Base-by-base conservation (phyloP, 805 yeast species). In the Yarrowia sp. region DNA sequence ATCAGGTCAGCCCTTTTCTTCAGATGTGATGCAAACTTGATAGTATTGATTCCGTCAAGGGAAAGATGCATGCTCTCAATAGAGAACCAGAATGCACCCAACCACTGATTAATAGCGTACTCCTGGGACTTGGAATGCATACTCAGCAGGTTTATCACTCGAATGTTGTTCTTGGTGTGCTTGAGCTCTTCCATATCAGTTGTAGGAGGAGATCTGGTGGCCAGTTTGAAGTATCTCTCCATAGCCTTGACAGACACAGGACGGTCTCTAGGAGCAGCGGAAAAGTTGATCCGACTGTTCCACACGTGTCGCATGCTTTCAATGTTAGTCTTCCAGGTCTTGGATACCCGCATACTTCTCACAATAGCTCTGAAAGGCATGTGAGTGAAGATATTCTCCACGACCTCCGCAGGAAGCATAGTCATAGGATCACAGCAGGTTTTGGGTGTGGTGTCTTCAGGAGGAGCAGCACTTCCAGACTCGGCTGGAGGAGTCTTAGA, bases 261-360 rank as follows among this genome's bases (percentile, higher is more conserved):
- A 38, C 56, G 46, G 40, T 63, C 56, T 26, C 15, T 59, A 8
- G 42, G 65, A 15, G 56, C 55, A 0, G 56, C 67, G 10, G 67
- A 63, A 32, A 63, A 63, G 67, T 63, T 63, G 56, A 63, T 63
- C 32, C 40, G 43, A 26, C 56, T 63, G 12, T 63, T 63, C 67
- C 67, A 63, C n/a, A 63, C 56, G 40, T 36, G 43, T 12, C 67
- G 32, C 67, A 63, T 63, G 56, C 56, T 41, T 14, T 63, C 67
- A n/a, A 63, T 40, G 22, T 35, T 40, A 3, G 26, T 9, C 40
- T 48, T 19, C 67, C 67, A 63, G 4, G 48, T 16, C 8, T 48
- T 48, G 2, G 56, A 63, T 5, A 63, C 67, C n/a, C 56, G 45
- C 67, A 63, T 38, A n/a, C 56, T 26, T 19, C 56, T 36, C 22